Percentiles rank a stretch among this genome's conserved stretches.
Evolutionary conservation across 768 basidiomycete genomes (phyloP).

Genomic region (Kwoniella sp.): DNA sequence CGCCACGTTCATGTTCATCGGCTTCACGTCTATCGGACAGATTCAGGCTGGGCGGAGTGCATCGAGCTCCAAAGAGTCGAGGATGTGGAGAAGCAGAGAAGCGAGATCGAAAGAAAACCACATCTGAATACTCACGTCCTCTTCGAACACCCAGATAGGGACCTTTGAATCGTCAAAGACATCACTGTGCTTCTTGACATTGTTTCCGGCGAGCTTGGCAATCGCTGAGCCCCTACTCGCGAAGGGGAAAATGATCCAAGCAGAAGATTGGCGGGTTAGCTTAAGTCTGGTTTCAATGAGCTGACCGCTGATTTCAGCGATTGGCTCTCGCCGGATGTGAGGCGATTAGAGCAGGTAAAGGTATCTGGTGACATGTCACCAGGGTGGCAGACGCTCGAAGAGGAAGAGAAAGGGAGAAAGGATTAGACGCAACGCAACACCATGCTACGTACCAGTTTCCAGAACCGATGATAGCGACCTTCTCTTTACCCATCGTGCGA

Average conservation of each 20-base stretch:
- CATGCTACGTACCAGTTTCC: conserved; percentile 53
- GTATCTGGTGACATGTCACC: conserved; percentile 2
- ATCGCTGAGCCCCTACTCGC: conserved; percentile 58
- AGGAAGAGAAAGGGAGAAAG: neutral
- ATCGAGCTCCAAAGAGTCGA: neutral
- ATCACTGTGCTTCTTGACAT: conserved; percentile 54
- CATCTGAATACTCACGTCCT: conserved; percentile 58
- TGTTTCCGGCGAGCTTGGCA: conserved; percentile 56
- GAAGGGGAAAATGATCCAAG: no score
- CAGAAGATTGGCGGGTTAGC: conserved; percentile 1
- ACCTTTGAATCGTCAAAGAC: conserved; percentile 57
- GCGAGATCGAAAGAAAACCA: neutral
- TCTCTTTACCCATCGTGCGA: conserved; percentile 51
- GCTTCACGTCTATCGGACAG: neutral
- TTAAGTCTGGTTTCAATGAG: neutral
- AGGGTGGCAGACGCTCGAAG: neutral
- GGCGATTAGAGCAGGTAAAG: no score
- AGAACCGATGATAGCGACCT: conserved; percentile 56
- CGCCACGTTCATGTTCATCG: no score
- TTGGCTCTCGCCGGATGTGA: neutral
- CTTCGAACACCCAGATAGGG: conserved; percentile 60
- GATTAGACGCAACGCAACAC: neutral
- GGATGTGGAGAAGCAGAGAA: no score
- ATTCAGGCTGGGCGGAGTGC: neutral
- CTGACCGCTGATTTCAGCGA: neutral